Evolutionary conservation across 495 filamentous ascomycete genomes (phyloP).

Genomic region (Evansstolkia leycettana): DNA sequence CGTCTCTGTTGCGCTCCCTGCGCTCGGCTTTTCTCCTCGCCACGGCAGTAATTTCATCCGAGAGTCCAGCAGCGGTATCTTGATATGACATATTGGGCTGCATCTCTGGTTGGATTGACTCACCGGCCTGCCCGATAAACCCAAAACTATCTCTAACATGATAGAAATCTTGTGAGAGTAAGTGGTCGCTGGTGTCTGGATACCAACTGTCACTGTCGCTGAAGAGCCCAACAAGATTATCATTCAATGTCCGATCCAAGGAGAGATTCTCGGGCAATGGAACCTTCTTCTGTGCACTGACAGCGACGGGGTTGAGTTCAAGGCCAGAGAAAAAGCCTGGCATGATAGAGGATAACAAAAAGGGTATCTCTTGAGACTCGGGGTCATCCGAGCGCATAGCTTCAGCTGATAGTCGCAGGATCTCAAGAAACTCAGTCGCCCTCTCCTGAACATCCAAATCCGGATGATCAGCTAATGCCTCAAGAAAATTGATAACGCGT

Average conservation of each 20-base stretch:
- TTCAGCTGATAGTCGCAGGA: constrained; percentile 74
- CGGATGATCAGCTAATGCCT: constrained; percentile 65
- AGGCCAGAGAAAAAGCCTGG: constrained; percentile 74
- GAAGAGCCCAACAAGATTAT: constrained; percentile 53
- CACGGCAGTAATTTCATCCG: constrained; percentile 49
- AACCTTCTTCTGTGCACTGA: constrained; percentile 74
- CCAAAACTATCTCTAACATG: constrained; percentile 28
- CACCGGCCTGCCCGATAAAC: constrained; percentile 21
- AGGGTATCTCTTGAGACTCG: constrained; percentile 51
- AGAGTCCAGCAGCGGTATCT: constrained; percentile 39
- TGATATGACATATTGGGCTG: constrained; percentile 48
- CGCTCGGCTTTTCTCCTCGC: constrained; percentile 56
- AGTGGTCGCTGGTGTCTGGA: constrained; percentile 1
- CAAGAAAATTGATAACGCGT: constrained; percentile 68
- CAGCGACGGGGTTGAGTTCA: constrained; percentile 84
- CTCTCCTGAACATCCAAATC: constrained; percentile 93
- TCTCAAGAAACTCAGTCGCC: constrained; percentile 80
- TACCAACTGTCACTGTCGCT: constrained; percentile 3
- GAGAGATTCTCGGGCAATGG: constrained; percentile 62
- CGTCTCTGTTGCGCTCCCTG: constrained; percentile 70
- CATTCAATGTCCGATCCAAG: constrained; percentile 70
- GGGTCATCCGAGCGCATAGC: constrained; percentile 52
- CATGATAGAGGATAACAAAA: constrained; percentile 76
- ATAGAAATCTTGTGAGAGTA: constrained; percentile 57
- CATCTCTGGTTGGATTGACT: constrained; percentile 5